Base-by-base conservation (phyloP, 495 filamentous ascomycete genomes). In the Penicillium dipodomyicola region DNA sequence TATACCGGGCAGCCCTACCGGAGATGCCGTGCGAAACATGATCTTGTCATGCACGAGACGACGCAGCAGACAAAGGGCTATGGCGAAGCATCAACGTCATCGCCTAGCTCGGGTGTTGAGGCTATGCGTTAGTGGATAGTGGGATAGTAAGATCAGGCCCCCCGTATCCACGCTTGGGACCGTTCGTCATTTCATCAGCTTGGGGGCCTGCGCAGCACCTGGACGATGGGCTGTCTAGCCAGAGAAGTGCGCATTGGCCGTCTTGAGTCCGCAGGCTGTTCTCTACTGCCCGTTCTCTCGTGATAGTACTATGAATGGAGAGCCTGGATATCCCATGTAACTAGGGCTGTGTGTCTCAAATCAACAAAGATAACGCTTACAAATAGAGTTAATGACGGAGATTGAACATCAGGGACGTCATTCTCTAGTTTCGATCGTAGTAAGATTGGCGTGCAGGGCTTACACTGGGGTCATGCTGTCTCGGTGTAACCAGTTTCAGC, bases 1-100 rank as follows among this genome's bases (percentile, higher is more conserved):
- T 54, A 54, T 54, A 42, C 52, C 52, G 1, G 52, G 15, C 41
- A 54, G 41, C 52, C 23, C 22, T 27, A 19, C 30, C 19, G 32
- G 41, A 15, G n/a, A 19, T n/a, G 20, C 30, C 7, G 30, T 19
- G 11, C 9, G 11, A 46, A 7, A 29, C 9, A n/a, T 11, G 27
- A 4, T 7, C 25, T 23, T 23, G 27, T 19, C 15, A 27, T 22
- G 29, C 41, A n/a, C 41, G 46, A 39, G 42, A 46, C 27, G 10
- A 52, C 19, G 14, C 8, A 25, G 23, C 19, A 9, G 52, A 46
- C 41, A 30, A 46, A 54, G 46, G 6, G 22, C 8, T 14, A n/a
- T 45, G 14, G 15, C 7, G 5, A 54, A 22, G 30, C 14, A 10
- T 27, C 19, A 22, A 5, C 14, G 15, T 23, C 27, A 39, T 17